Evolutionary conservation across 2,329 filamentous ascomycete genomes (phyloP), one percentile per base, ranked within the genome.

Genomic region (Diaporthe vaccinii): DNA sequence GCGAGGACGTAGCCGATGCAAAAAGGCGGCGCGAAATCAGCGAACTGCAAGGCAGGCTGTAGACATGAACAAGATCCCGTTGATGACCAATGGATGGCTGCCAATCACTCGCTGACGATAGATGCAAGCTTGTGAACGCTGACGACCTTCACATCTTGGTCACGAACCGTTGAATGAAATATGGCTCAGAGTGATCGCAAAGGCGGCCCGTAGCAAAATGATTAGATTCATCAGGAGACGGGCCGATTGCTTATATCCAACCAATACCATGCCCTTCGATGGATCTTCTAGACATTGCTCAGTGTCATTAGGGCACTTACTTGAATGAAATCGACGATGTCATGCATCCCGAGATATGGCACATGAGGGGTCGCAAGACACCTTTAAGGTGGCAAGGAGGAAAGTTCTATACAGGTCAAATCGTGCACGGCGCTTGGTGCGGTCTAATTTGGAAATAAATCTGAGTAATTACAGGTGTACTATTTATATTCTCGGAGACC

Each of bases 401-500:
- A n/a, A 34, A 17, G 5, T 20, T 10, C 44, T 49, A 20, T 7
- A 17, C 61, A 25, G 41, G 34, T 31, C 6, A 1, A 34, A 15
- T 34, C 28, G 1, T 36, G 61, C 49, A 44, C 61, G 12, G 28
- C 3, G 25, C 20, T 46, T 28, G 41, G 4, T 34, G 1, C 31
- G 25, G 44, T 49, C 31, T 34, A 1, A 34, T 67, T n/a, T 49
- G 53, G 28, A 49, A 34, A 34, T n/a, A 7, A 10, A 36, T 49
- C 25, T 36, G 12, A 34, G 17, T 7, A 20, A 49, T 34, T 14
- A n/a, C 10, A 9, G 25, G 61, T n/a, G 5, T 34, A 10, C 41
- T 67, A 34, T 49, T n/a, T 49, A 36, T 67, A 49, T 49, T 46
- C 41, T 17, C 61, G 61, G 61, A 67, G 41, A 49, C 10, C 41